These are phyloP conservation scores for Chaetoscypha palmicola DNA, from an alignment of 2,329 filamentous ascomycete genomes.

Conservation along the genomic window DNA sequence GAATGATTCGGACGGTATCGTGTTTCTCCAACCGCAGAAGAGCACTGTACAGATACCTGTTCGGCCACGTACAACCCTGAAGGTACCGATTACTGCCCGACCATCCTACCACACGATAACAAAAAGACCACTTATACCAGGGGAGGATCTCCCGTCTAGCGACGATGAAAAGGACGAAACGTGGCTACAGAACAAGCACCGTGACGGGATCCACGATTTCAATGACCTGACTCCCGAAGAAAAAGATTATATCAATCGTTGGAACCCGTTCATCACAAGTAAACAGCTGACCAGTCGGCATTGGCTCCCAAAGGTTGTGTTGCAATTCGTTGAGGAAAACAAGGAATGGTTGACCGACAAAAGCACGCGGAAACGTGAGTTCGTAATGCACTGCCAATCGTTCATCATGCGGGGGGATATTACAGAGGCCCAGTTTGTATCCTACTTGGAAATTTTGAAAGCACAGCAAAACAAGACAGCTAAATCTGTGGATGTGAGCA, in stretches of 20 bases:
- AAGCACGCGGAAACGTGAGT: neutral
- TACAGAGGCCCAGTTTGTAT: conserved; percentile 7
- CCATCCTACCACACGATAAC: conserved; percentile 27
- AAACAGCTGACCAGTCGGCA: conserved; percentile 19
- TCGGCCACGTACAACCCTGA: conserved; percentile 6
- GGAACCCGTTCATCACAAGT: conserved; percentile 26
- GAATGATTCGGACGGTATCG: conserved; percentile 13
- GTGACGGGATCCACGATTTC: conserved; percentile 27
- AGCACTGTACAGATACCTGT: neutral
- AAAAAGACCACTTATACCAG: conserved; percentile 22
- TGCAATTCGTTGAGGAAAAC: conserved; percentile 22
- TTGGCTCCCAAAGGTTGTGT: conserved; percentile 17
- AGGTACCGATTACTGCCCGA: conserved; percentile 17
- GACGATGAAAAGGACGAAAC: conserved; percentile 28
- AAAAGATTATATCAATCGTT: conserved; percentile 28
- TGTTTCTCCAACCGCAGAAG: neutral
- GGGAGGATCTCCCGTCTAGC: conserved; percentile 24
- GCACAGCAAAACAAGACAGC: neutral
- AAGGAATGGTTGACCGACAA: conserved; percentile 23
- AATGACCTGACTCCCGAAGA: conserved; percentile 25
- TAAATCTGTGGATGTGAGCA: neutral
- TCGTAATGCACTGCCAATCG: conserved; percentile 6
- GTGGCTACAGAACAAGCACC: conserved; percentile 28
- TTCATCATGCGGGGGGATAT: conserved; percentile 19
- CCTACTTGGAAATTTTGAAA: conserved; percentile 13